A percentile compares a stretch with the other conserved stretches of the same genome.
These are phyloP conservation scores for Corynascus novoguineensis DNA, from an alignment of 495 filamentous ascomycete species.

Conservation along the genomic window DNA sequence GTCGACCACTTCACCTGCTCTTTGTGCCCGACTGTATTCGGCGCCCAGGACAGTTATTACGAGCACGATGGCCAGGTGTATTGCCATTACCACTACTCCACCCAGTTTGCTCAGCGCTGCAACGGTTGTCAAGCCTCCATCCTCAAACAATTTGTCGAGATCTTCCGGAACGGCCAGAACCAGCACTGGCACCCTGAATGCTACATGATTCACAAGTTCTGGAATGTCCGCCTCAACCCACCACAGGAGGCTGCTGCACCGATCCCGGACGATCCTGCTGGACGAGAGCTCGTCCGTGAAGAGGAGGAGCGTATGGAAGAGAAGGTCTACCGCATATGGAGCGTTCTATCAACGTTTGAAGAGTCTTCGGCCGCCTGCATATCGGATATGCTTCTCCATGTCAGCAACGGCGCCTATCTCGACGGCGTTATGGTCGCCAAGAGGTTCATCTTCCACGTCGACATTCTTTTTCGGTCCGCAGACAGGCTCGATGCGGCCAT, in stretches of 20 bases:
- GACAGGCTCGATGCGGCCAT: constrained; percentile 76
- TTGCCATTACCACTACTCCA: constrained; percentile 99
- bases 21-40: constrained; percentile 93
- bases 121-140: constrained; percentile 98
- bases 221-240: constrained; percentile 81
- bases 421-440: constrained; percentile 96
- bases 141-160: constrained; percentile 98
- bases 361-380: constrained; percentile 97
- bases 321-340: constrained; percentile 98
- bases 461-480: constrained; percentile 83
- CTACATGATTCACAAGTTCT: constrained; percentile 99
- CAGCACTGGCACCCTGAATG: constrained; percentile 99
- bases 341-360: constrained; percentile 92
- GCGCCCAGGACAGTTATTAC: constrained; percentile 96
- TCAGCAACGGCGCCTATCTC: constrained; percentile 95
- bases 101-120: constrained; percentile 91
- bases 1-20: constrained; percentile 99
- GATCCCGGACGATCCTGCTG: constrained; percentile 62
- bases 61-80: constrained; percentile 96
- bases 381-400: constrained; percentile 97
- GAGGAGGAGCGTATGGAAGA: constrained; percentile 94
- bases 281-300: constrained; percentile 68
- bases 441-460: constrained; percentile 92
- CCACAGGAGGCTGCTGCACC: constrained; percentile 43
- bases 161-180: constrained; percentile 93